Conservation (phyloP, 2,329 filamentous ascomycete genomes). For the Pseudogymnoascus sp. region DNA sequence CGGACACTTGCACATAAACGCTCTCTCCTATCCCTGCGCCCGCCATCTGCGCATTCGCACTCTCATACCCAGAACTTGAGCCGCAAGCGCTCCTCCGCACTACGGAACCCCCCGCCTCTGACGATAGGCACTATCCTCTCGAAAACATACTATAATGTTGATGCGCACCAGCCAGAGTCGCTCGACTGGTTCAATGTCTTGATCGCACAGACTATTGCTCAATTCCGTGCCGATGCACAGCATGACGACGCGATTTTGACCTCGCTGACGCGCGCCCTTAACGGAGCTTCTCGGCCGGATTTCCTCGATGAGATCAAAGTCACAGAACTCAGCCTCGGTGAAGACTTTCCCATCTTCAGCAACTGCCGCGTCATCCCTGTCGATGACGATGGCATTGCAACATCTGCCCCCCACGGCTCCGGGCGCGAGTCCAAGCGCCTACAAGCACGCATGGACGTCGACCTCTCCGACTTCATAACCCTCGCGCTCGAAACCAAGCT, state of each 20-base stretch:
- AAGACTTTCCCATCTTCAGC: constrained; percentile 97
- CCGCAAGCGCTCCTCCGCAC: constrained; percentile 62
- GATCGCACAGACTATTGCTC: constrained; percentile 91
- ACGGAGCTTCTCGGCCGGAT: constrained; percentile 76
- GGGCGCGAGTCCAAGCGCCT: constrained; percentile 51
- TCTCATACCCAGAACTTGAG: constrained; percentile 31
- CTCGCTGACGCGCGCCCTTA: constrained; percentile 76
- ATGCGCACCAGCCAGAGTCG: constrained; percentile 92
- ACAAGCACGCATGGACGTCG: constrained; percentile 94
- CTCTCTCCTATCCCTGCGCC: constrained; percentile 57
- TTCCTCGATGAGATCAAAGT: constrained; percentile 92
- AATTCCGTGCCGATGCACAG: constrained; percentile 86
- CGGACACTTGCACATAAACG: constrained; percentile 69
- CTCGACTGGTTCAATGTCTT: constrained; percentile 99
- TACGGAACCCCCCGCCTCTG: constrained; percentile 63
- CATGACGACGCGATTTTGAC: constrained; percentile 83
- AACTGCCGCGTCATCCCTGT: constrained; percentile 95
- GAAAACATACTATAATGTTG: constrained; percentile 96
- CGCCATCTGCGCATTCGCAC: constrained; percentile 23
- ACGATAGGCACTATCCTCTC: constrained; percentile 90
- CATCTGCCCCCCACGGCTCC: constrained; percentile 16
- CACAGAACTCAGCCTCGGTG: constrained; percentile 86
- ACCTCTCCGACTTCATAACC: constrained; percentile 91
- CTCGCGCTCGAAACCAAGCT: constrained; percentile 90
- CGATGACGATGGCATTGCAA: constrained; percentile 59